A percentile compares a stretch with the other conserved stretches of the same genome.
These are phyloP conservation scores for Wickerhamiella infanticola DNA, from an alignment of 1,139 yeast species.

Conservation along the genomic window DNA sequence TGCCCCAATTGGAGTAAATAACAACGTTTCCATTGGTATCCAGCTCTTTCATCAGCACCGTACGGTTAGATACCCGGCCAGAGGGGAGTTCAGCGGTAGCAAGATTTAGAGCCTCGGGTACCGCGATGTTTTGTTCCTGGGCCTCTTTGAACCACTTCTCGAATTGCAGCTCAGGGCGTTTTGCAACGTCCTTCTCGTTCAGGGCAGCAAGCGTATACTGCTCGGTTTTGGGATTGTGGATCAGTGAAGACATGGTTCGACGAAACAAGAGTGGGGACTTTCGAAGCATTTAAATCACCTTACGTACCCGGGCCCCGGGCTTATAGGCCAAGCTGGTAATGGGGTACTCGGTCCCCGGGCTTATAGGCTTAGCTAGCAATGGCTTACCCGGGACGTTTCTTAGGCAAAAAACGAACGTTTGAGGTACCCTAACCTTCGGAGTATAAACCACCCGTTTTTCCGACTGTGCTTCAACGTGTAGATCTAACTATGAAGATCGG, in stretches of 20 bases:
- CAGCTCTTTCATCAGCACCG: conserved; percentile 75
- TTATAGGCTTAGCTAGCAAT: no score
- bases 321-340: no score
- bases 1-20: conserved; percentile 84
- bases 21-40: conserved; percentile 65
- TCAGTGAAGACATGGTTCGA: conserved; percentile 4
- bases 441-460: not conserved
- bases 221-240: conserved; percentile 33
- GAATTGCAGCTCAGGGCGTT: conserved; percentile 64
- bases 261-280: not conserved
- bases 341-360: no score
- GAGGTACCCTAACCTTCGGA: not conserved
- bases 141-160: conserved; percentile 79
- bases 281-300: not conserved
- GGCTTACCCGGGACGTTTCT: no score
- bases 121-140: conserved; percentile 33
- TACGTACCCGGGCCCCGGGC: no score
- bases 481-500: conserved; percentile 36
- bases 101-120: conserved; percentile 70
- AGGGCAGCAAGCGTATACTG: conserved; percentile 66
- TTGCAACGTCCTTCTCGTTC: conserved; percentile 35
- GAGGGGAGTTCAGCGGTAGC: conserved; percentile 79
- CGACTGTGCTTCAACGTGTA: not conserved
- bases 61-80: conserved; percentile 74
- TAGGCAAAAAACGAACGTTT: no score